Conservation (phyloP, 129 eudicot genomes). For the Lactuca saligna region DNA sequence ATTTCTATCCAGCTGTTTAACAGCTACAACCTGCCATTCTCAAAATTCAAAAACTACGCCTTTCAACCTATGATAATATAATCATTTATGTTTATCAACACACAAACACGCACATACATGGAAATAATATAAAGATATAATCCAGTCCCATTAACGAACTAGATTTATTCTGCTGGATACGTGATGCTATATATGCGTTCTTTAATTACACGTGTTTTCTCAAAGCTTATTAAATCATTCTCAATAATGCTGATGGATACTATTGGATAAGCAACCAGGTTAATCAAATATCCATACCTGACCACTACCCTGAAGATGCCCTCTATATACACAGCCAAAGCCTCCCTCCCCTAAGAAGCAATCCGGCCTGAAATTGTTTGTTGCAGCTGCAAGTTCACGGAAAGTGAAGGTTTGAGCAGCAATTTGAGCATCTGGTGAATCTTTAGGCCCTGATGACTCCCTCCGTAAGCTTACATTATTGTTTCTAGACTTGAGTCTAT, state of each 20-base stretch:
- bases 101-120: no score
- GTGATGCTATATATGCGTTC: no score
- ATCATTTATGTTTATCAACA: neutral
- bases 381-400: conserved; percentile 66
- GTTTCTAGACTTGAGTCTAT: conserved; percentile 62
- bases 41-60: neutral
- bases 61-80: neutral
- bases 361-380: conserved; percentile 57
- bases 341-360: conserved; percentile 85
- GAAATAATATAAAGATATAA: neutral
- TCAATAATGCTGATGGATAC: no score
- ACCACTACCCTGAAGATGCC: conserved; percentile 53
- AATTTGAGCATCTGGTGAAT: conserved; percentile 21
- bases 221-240: neutral
- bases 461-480: conserved; percentile 49
- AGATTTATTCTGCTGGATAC: no score
- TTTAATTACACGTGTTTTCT: no score
- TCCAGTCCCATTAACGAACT: neutral
- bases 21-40: conserved; percentile 53
- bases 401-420: conserved; percentile 53
- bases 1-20: conserved; percentile 70
- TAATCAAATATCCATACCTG: conserved; percentile 14
- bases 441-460: conserved; percentile 20
- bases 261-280: neutral
- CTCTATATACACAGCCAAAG: conserved; percentile 81